Percentiles rank a stretch among this genome's conserved stretches.
Evolutionary conservation across 345 rosid genomes (phyloP).

Genomic region (Barbarea vulgaris): DNA sequence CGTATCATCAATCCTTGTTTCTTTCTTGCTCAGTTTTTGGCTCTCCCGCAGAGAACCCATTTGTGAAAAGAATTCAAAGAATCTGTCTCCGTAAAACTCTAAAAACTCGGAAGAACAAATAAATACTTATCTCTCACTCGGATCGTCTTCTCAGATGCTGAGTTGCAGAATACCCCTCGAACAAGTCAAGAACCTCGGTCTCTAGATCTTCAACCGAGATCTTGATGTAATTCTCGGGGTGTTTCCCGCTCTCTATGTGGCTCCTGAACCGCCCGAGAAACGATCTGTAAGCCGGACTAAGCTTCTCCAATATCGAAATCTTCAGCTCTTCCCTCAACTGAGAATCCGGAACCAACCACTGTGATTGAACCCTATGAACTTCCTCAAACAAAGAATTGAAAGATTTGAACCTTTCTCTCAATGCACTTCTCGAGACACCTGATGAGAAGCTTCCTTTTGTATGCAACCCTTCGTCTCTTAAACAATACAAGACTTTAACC

Average conservation of each 20-base stretch:
- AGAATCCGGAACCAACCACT: conserved; percentile 79
- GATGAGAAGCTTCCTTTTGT: conserved; percentile 85
- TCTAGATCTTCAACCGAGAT: conserved; percentile 89
- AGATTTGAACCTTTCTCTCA: conserved; percentile 87
- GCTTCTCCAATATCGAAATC: conserved; percentile 82
- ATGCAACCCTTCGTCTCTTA: conserved; percentile 90
- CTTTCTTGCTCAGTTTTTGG: conserved; percentile 20
- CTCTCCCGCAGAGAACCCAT: conserved; percentile 30
- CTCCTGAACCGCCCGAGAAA: conserved; percentile 91
- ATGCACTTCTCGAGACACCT: conserved; percentile 79
- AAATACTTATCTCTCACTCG: conserved; percentile 46
- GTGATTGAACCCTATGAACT: conserved; percentile 81
- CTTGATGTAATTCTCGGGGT: conserved; percentile 95
- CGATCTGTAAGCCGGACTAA: conserved; percentile 91
- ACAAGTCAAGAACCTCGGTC: conserved; percentile 87
- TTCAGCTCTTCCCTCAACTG: conserved; percentile 93
- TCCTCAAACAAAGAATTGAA: conserved; percentile 89
- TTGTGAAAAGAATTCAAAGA: conserved; percentile 40
- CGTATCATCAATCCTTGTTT: conserved; percentile 28
- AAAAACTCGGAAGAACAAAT: conserved; percentile 34
- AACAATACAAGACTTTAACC: conserved; percentile 81
- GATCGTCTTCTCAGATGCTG: conserved; percentile 87
- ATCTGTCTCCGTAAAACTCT: conserved; percentile 37
- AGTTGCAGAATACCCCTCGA: conserved; percentile 80
- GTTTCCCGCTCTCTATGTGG: conserved; percentile 90